Evolutionary conservation across 306 rosid genomes (phyloP).

Genomic region (Lathyrus oleraceus): DNA sequence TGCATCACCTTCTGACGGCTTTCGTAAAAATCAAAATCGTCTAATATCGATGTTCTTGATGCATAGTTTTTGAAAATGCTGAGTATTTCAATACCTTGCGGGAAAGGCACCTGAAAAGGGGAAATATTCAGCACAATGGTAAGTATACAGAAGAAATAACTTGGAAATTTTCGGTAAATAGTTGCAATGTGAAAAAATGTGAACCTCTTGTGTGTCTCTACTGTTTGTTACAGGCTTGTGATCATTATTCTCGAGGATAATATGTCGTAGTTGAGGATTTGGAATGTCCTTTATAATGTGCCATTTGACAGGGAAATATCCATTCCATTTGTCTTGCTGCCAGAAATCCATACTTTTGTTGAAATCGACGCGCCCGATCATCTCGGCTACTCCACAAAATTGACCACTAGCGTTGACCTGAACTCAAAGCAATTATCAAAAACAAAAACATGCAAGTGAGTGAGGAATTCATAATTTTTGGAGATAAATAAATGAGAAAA

Average conservation of each 20-base stretch:
- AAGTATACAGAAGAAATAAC: slow-evolving; percentile 11
- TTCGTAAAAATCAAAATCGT: slow-evolving; percentile 79
- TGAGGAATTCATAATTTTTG: background rate
- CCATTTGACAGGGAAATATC: slow-evolving; percentile 87
- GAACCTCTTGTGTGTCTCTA: slow-evolving; percentile 90
- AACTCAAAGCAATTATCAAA: slow-evolving; percentile 23
- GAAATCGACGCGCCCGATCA: slow-evolving; percentile 74
- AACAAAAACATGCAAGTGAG: background rate
- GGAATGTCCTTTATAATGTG: slow-evolving; percentile 80
- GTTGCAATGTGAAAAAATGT: background rate
- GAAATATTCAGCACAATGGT: slow-evolving; percentile 28
- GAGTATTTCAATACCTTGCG: slow-evolving; percentile 65
- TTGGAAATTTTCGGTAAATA: background rate
- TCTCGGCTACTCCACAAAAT: slow-evolving; percentile 92
- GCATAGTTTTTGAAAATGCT: slow-evolving; percentile 55
- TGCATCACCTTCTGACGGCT: slow-evolving; percentile 74
- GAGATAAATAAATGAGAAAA: slow-evolving; percentile 5
- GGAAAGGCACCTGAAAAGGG: slow-evolving; percentile 58
- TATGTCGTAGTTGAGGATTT: slow-evolving; percentile 72
- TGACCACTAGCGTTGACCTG: slow-evolving; percentile 95
- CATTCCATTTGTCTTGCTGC: slow-evolving; percentile 94
- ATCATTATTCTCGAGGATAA: slow-evolving; percentile 78
- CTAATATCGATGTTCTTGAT: slow-evolving; percentile 67
- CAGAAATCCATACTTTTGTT: slow-evolving; percentile 80
- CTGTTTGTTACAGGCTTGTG: slow-evolving; percentile 86